phyloP scores from a whole-genome alignment of 2,329 filamentous ascomycete genomes.

The Macrophomina pseudophaseolina region DNA sequence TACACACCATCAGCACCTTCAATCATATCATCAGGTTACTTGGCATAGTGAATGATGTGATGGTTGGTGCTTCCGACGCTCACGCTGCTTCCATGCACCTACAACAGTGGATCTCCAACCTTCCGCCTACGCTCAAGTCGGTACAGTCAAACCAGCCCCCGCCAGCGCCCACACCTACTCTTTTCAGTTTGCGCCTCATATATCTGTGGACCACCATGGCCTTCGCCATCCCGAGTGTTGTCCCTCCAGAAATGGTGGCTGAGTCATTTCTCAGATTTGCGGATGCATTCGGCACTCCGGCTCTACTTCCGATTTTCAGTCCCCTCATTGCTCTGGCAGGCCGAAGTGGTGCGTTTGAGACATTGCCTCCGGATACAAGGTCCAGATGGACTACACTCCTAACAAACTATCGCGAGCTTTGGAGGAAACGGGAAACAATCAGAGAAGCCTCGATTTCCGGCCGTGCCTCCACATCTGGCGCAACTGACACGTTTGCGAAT shows the following conservation, averaged over 20 bases:
- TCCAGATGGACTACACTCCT: constrained; percentile 20
- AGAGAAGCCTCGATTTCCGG: background rate
- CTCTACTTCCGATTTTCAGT: constrained; percentile 36
- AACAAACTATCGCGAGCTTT: constrained; percentile 15
- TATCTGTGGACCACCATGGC: constrained; percentile 36
- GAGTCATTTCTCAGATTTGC: constrained; percentile 36
- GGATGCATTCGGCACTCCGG: constrained; percentile 33
- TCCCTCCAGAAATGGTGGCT: constrained; percentile 31
- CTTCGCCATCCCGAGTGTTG: constrained; percentile 31
- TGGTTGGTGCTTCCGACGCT: constrained; percentile 5
- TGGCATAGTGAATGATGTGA: constrained; percentile 33
- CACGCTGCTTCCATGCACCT: constrained; percentile 20
- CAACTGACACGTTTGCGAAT: background rate
- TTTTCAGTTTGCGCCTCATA: constrained; percentile 33
- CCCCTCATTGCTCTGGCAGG: constrained; percentile 24
- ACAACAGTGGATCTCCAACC: constrained; percentile 22
- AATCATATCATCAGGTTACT: constrained; percentile 52
- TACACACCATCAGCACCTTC: constrained; percentile 58
- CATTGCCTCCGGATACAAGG: constrained; percentile 6
- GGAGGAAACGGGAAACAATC: constrained; percentile 11
- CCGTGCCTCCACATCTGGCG: background rate
- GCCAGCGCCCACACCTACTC: constrained; percentile 21
- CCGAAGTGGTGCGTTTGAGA: constrained; percentile 23
- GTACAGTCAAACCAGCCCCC: constrained; percentile 18
- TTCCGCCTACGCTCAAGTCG: constrained; percentile 21